Percentiles rank a stretch among this genome's conserved stretches.
phyloP scores from a whole-genome alignment of 2,329 filamentous ascomycete species.

The Pezicula rhizophila region DNA sequence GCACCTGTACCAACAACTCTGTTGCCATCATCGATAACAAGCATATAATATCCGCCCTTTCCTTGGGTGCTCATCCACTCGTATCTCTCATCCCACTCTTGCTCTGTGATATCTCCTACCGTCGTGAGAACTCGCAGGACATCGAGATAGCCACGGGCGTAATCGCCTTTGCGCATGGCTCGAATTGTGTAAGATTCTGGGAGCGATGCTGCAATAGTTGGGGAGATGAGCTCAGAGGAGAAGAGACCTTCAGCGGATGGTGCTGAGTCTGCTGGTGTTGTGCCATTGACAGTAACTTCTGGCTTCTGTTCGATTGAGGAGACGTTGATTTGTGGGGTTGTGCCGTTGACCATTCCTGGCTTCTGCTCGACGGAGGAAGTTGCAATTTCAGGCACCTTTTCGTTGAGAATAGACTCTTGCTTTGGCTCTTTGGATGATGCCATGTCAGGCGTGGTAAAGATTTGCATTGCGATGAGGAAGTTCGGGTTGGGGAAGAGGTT shows the following conservation, averaged over 20 bases:
- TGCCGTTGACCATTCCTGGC: background rate
- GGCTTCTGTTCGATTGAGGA: background rate
- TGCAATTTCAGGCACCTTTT: too few species aligned
- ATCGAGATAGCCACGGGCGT: slow-evolving; percentile 76
- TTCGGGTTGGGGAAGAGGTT: too few species aligned
- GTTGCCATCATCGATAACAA: slow-evolving; percentile 74
- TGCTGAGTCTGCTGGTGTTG: slow-evolving; percentile 1
- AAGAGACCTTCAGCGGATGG: slow-evolving; percentile 59
- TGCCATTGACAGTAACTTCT: slow-evolving; percentile 3
- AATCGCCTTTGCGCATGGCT: slow-evolving; percentile 73
- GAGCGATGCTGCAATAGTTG: slow-evolving; percentile 63
- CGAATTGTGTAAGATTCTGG: slow-evolving; percentile 80
- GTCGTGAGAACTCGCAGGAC: slow-evolving; percentile 87
- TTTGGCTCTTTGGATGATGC: too few species aligned
- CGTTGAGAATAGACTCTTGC: too few species aligned
- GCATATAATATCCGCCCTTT: slow-evolving; percentile 71
- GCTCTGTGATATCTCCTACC: slow-evolving; percentile 75
- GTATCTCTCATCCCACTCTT: slow-evolving; percentile 70
- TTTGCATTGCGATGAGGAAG: too few species aligned
- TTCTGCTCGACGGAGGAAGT: too few species aligned
- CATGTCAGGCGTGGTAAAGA: too few species aligned
- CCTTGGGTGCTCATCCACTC: slow-evolving; percentile 66
- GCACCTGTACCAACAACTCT: slow-evolving; percentile 79
- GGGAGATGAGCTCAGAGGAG: slow-evolving; percentile 68
- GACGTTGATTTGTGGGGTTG: background rate